Conservation (phyloP, 2,329 filamentous ascomycete species). For the Sclerotinia subarctica region DNA sequence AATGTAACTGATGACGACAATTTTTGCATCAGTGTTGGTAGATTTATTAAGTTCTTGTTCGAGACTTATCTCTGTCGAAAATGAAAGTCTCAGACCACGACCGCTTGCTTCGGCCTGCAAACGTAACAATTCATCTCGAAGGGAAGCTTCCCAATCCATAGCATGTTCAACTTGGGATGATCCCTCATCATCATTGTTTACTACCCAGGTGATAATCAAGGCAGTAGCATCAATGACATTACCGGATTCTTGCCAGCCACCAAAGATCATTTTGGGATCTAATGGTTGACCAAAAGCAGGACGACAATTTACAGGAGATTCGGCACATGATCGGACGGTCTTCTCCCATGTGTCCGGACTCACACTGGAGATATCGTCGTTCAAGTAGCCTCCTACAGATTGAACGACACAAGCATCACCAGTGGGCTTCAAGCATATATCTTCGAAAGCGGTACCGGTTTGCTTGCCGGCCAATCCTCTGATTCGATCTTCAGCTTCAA, state of each 20-base stretch:
- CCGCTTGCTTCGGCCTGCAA: slow-evolving; percentile 75
- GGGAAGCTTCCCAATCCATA: slow-evolving; percentile 83
- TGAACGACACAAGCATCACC: slow-evolving; percentile 89
- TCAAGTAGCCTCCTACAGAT: slow-evolving; percentile 86
- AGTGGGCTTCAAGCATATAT: slow-evolving; percentile 93
- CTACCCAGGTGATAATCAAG: slow-evolving; percentile 89
- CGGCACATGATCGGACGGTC: slow-evolving; percentile 68
- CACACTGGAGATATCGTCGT: slow-evolving; percentile 60
- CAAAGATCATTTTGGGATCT: slow-evolving; percentile 79
- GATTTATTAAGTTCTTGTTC: slow-evolving; percentile 97
- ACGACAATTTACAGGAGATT: slow-evolving; percentile 78
- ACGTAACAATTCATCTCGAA: slow-evolving; percentile 71
- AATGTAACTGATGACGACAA: slow-evolving; percentile 92
- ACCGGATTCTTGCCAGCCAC: slow-evolving; percentile 66
- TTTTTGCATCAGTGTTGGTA: slow-evolving; percentile 96
- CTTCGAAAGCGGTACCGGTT: slow-evolving; percentile 67
- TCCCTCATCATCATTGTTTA: slow-evolving; percentile 79
- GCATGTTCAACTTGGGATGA: slow-evolving; percentile 67
- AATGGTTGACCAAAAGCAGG: slow-evolving; percentile 88
- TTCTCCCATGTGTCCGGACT: slow-evolving; percentile 67
- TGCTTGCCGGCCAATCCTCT: slow-evolving; percentile 66
- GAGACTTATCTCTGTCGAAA: slow-evolving; percentile 91
- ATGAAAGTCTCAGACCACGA: slow-evolving; percentile 81
- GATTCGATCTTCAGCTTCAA: slow-evolving; percentile 79
- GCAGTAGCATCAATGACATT: slow-evolving; percentile 72